Evolutionary conservation across 1,284 basidiomycete species (phyloP).

Genomic region (Puccinia polysora): DNA sequence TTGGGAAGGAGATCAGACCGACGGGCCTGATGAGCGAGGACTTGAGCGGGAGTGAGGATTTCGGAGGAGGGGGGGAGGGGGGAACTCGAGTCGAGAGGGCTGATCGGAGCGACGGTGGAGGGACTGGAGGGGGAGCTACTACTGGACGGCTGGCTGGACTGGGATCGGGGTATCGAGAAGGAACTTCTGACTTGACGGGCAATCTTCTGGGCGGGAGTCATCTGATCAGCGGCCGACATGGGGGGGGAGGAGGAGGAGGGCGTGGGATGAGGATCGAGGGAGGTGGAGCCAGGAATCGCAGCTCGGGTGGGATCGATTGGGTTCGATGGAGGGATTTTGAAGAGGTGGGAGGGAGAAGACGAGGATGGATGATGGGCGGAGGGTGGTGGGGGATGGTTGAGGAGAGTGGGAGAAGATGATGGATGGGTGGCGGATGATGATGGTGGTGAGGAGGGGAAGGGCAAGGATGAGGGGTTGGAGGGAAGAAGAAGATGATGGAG

Average conservation of each 20-base stretch:
- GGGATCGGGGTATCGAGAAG: conserved; percentile 26
- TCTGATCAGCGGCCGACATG: neutral
- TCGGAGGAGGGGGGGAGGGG: neutral
- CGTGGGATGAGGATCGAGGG: too few species aligned
- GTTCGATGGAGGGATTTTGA: neutral
- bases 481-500: too few species aligned
- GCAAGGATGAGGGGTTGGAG: too few species aligned
- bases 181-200: conserved; percentile 42
- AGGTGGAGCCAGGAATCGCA: neutral
- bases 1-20: conserved; percentile 7
- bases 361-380: neutral
- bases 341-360: neutral
- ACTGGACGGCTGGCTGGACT: conserved; percentile 4
- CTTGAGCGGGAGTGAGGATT: conserved; percentile 37
- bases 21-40: conserved; percentile 18
- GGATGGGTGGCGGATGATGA: too few species aligned
- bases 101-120: conserved; percentile 3
- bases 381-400: too few species aligned
- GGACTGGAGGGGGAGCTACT: neutral
- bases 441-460: too few species aligned
- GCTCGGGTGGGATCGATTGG: neutral
- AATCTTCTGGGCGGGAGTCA: conserved; percentile 44
- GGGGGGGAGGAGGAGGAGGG: neutral
- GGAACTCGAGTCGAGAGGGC: neutral
- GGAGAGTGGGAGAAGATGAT: neutral